Conservation (phyloP, 495 filamentous ascomycete genomes). For the Hypoxylon rickii region DNA sequence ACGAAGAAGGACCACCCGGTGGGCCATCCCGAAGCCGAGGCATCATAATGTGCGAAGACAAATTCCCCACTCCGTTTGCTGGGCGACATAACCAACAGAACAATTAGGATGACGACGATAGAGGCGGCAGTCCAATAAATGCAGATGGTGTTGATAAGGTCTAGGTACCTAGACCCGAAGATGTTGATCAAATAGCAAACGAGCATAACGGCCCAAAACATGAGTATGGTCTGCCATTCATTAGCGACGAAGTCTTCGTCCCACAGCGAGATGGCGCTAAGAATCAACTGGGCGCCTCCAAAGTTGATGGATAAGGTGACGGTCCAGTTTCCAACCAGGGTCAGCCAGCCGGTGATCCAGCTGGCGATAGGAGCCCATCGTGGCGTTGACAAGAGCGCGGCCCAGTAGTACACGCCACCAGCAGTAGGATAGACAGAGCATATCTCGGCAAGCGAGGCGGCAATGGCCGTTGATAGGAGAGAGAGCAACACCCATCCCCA, state of each 20-base stretch:
- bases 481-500: conserved; percentile 64
- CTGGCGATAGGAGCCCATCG: conserved; percentile 61
- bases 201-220: conserved; percentile 64
- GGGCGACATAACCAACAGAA: conserved; percentile 64
- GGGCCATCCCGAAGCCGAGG: conserved; percentile 56
- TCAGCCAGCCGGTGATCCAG: conserved; percentile 71
- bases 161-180: conserved; percentile 61
- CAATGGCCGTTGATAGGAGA: conserved; percentile 62
- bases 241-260: conserved; percentile 54
- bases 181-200: conserved; percentile 63
- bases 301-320: conserved; percentile 72
- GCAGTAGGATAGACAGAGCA: conserved; percentile 67
- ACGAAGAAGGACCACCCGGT: conserved; percentile 63
- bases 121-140: conserved; percentile 65
- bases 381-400: conserved; percentile 62
- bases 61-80: conserved; percentile 63
- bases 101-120: conserved; percentile 60
- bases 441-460: conserved; percentile 67
- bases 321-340: conserved; percentile 64
- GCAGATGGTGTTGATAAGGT: conserved; percentile 64
- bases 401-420: conserved; percentile 71
- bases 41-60: conserved; percentile 64
- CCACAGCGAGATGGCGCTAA: conserved; percentile 62
- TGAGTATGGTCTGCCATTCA: conserved; percentile 60
- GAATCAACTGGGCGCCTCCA: conserved; percentile 64